A percentile compares a stretch with the other conserved stretches of the same genome.
Conservation (phyloP, 2,329 filamentous ascomycete genomes). For the Spiromastix sp. region DNA sequence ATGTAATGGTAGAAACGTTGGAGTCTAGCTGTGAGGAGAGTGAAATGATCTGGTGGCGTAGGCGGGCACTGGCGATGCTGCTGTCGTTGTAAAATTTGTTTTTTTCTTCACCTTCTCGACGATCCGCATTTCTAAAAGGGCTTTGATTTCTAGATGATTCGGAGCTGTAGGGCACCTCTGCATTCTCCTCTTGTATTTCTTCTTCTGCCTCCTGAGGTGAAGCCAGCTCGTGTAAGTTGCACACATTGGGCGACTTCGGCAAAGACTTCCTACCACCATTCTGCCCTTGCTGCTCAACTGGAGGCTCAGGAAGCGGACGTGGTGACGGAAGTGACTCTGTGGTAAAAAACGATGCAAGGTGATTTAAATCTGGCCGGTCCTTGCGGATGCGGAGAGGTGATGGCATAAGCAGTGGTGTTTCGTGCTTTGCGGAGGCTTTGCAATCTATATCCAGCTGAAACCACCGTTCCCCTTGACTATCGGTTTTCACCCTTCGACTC, state of each 20-base stretch:
- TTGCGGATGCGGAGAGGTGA: conserved; percentile 20
- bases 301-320: conserved; percentile 14
- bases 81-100: conserved; percentile 14
- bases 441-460: background rate
- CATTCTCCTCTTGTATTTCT: background rate
- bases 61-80: conserved; percentile 14
- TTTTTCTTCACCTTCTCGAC: conserved; percentile 2
- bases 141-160: background rate
- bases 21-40: conserved; percentile 14
- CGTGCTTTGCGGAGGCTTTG: conserved; percentile 2
- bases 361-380: background rate
- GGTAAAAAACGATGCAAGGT: too few relatives aligned
- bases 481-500: background rate
- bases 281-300: background rate
- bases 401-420: conserved; percentile 13
- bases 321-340: conserved; percentile 14
- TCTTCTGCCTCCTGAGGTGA: background rate
- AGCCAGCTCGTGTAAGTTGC: too few relatives aligned
- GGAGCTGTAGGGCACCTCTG: background rate
- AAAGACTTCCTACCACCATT: too few relatives aligned
- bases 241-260: background rate
- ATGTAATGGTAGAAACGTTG: conserved; percentile 4
- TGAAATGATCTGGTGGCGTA: conserved; percentile 18
- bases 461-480: background rate
- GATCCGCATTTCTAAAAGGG: too few relatives aligned